phyloP scores from a whole-genome alignment of 2,329 filamentous ascomycete genomes.

The Claviceps cyperi region DNA sequence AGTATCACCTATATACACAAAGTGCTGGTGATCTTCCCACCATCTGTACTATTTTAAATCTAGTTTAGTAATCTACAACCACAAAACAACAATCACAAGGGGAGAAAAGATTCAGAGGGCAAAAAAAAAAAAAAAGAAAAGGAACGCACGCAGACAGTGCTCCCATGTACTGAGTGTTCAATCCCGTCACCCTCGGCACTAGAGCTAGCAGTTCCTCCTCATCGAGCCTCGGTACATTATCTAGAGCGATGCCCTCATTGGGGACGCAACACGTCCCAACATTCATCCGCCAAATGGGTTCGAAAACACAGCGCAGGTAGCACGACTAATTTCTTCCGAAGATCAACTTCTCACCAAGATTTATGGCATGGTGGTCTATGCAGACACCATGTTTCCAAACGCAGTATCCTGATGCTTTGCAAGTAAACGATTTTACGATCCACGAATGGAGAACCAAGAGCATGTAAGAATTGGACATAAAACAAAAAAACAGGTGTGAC shows the following conservation, averaged over 20 bases:
- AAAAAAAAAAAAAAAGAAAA: not conserved
- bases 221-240: not conserved
- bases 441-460: not conserved
- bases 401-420: no score
- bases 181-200: not conserved
- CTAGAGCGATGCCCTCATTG: no score
- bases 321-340: no score
- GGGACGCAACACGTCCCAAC: no score
- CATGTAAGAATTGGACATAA: conserved; percentile 6
- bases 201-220: conserved; percentile 1
- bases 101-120: not conserved
- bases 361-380: no score
- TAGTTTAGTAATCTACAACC: conserved; percentile 10
- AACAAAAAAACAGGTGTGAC: conserved; percentile 2
- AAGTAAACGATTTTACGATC: no score
- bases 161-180: not conserved
- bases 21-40: not conserved
- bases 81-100: not conserved
- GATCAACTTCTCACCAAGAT: no score
- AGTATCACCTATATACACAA: no score
- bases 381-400: no score
- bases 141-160: not conserved
- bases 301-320: no score
- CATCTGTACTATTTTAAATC: not conserved
- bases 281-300: no score